A percentile compares a stretch with the other conserved stretches of the same genome.
These are phyloP conservation scores for Euryodendron excelsum DNA, from an alignment of 148 eudicot species.

Conservation along the genomic window DNA sequence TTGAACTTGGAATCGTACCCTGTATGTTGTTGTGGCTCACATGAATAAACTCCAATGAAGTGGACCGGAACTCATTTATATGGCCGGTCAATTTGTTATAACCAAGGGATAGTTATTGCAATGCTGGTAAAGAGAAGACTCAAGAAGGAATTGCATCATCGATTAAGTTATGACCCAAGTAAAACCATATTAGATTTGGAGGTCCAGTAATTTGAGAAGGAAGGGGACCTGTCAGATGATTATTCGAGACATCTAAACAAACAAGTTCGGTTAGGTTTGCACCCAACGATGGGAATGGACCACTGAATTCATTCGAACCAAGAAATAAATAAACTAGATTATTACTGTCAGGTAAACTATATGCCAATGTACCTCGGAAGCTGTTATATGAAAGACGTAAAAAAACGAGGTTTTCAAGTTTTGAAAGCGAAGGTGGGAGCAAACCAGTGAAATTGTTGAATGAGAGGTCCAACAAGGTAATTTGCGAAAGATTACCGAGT, in stretches of 20 bases:
- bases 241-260: not conserved
- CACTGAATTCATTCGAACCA: not conserved
- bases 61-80: constrained; percentile 5
- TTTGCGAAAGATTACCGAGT: not conserved
- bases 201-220: not conserved
- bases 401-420: not conserved
- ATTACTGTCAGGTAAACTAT: not conserved
- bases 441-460: not conserved
- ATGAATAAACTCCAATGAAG: constrained; percentile 15
- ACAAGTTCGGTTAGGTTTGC: not conserved
- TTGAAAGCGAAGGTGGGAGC: not conserved
- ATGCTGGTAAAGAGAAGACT: not conserved
- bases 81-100: constrained; percentile 27
- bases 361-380: not conserved
- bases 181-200: not conserved
- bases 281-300: not conserved
- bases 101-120: constrained; percentile 27
- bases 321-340: not conserved
- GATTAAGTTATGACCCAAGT: constrained; percentile 2
- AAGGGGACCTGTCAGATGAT: not conserved
- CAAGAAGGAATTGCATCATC: constrained; percentile 17
- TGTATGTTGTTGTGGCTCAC: constrained; percentile 15
- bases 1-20: constrained; percentile 21
- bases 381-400: not conserved
- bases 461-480: not conserved